Base-by-base conservation (phyloP, 305 asterid species). In the Rubia balearica region DNA sequence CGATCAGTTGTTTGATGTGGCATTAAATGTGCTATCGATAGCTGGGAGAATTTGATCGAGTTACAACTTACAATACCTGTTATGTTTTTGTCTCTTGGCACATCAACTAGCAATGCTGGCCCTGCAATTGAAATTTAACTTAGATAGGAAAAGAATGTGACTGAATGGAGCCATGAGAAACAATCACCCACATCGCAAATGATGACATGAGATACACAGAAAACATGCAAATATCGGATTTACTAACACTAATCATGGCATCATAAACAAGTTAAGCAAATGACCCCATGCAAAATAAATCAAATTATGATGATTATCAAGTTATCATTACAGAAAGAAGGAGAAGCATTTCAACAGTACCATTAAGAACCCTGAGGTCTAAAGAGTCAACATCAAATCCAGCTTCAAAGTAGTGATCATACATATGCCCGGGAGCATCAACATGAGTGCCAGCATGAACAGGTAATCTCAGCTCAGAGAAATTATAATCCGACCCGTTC, bases 401-500 rank as follows among this genome's bases (percentile, higher is more conserved):
- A 61, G 80, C 85, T 65, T 86, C 97, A 71, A 51, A 90, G 78
- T 85, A 89, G 19, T 76, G 68, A 5, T 86, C 94, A 77, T 68
- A 85, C 79, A 86, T 48, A 81, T 92, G 97, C 0, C 97, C 96
- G 4, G 98, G 97, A 3, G 98, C 96, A 81, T 90, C 98, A 4
- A 93, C 97, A 63, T 93, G 98, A 21, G 97, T 90, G 33, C 98
- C 97, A 65, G 97, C 57, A 77, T 92, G 98, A 74, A 71, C 85
- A 19, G 83, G 79, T 19, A 92, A 9, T 77, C 76, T 83, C 85
- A 92, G 16, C 82, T 84, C 91, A 16, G 98, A 92, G 71, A 84
- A 82, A 79, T 90, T 90, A 79, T 82, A 87, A 61, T 83, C 92
- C 33, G 96, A 89, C 6, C 95, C 97, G 65, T 92, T 89, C 81